Base-by-base conservation (phyloP, 768 basidiomycete genomes). In the Suillus spraguei region DNA sequence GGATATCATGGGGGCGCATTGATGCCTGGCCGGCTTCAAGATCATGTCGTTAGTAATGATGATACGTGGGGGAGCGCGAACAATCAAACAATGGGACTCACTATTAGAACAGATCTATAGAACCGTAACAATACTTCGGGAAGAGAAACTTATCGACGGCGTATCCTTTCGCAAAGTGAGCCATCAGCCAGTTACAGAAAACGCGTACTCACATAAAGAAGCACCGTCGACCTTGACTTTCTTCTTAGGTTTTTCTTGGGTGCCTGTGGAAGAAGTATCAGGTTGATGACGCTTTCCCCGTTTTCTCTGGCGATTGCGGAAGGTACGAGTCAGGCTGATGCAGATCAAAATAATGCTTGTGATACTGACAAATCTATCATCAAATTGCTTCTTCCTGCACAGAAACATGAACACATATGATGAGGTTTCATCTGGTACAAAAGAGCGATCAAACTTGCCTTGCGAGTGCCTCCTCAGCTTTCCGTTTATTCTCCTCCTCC, bases 361-460 rank as follows among this genome's bases (percentile, higher is more conserved):
- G 53, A 5, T 6, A 82, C 85, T 70, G 70, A 87, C 86, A 78
- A 88, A 88, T 70, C 87, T 81, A 66, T 81, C 79, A 63, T 85
- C 84, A 72, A 89, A 89, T 10, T 81, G 74, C 59, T 78, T 83
- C 70, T 88, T 89, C 76, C 87, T 90, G 69, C 38, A 28, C 49
- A 58, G 49, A 63, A 32, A 46, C 28, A 53, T 16, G 7, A 36
- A 28, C 33, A 28, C 28, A 28, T 4, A 47, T 16, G 33, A 53
- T 28, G 46, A 54, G 35, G 24, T 38, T 16, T 32, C 28, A 41
- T 50, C 54, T 13, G 58, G 46, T 32, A 46, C 24, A 4, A 35
- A 41, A 36, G 59, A 50, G 53, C 47, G 28, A 54, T 55, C 42
- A 62, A 65, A 74, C 76, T 36, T 65, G 87, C 88, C 78, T 86